A percentile compares a stretch with the other conserved stretches of the same genome.
Conservation (phyloP, 2,329 filamentous ascomycete genomes). For the Diaporthe humulicola region DNA sequence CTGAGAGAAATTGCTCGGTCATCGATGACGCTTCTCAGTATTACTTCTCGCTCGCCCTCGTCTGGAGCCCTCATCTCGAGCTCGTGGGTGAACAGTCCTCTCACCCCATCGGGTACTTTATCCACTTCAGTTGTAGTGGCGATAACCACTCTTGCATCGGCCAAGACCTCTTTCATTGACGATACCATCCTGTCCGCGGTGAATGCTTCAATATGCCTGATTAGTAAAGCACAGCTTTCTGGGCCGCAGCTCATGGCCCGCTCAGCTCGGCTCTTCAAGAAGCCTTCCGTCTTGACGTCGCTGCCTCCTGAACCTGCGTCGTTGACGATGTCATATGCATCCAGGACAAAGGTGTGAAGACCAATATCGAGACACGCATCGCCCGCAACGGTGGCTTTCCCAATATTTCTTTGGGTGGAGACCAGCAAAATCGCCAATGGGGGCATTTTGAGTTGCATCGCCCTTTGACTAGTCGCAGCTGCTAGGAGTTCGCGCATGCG, state of each 20-base stretch:
- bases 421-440: conserved; percentile 89
- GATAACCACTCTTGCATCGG: conserved; percentile 85
- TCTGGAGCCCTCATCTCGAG: conserved; percentile 94
- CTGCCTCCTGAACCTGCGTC: conserved; percentile 88
- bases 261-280: conserved; percentile 88
- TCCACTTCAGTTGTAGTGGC: conserved; percentile 97
- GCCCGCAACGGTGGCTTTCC: conserved; percentile 84
- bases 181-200: conserved; percentile 91
- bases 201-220: conserved; percentile 90
- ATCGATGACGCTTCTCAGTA: conserved; percentile 83
- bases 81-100: conserved; percentile 94
- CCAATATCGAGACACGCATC: conserved; percentile 90
- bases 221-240: conserved; percentile 85
- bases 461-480: conserved; percentile 88
- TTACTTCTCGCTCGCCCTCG: conserved; percentile 90
- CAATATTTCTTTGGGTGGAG: conserved; percentile 93
- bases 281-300: conserved; percentile 94
- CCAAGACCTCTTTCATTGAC: conserved; percentile 85
- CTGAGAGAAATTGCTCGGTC: conserved; percentile 83
- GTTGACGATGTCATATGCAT: conserved; percentile 94
- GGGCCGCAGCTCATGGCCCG: conserved; percentile 90
- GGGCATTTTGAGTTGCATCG: conserved; percentile 88
- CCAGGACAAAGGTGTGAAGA: conserved; percentile 88
- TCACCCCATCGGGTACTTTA: conserved; percentile 90
- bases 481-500: conserved; percentile 87